Conservation (phyloP, 1,284 basidiomycete genomes). For the Austroboletus rostrupii region DNA sequence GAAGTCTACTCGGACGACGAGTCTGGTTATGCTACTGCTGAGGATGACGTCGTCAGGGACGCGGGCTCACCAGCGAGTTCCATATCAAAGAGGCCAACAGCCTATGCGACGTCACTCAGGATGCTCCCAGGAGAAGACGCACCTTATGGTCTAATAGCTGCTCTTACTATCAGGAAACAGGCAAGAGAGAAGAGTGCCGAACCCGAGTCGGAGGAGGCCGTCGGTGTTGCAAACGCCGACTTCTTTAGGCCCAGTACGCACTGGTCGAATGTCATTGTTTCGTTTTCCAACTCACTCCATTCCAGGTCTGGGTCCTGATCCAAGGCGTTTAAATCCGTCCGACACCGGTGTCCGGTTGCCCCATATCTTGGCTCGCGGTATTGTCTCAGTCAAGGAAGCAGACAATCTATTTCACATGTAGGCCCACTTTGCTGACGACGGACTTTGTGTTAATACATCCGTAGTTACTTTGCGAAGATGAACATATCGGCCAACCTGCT, state of each 20-base stretch:
- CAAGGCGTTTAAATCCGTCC: slow-evolving; percentile 28
- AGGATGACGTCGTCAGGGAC: slow-evolving; percentile 22
- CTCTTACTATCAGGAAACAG: slow-evolving; percentile 48
- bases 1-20: slow-evolving; percentile 33
- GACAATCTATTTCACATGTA: slow-evolving; percentile 79
- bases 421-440: slow-evolving; percentile 22
- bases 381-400: slow-evolving; percentile 69
- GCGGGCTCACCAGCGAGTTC: slow-evolving; percentile 24
- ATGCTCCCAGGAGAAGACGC: slow-evolving; percentile 56
- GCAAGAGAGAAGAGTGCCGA: slow-evolving; percentile 43
- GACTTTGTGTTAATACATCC: slow-evolving; percentile 4
- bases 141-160: slow-evolving; percentile 70
- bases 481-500: slow-evolving; percentile 68
- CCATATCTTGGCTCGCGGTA: slow-evolving; percentile 63
- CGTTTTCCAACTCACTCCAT: background rate
- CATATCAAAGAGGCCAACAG: slow-evolving; percentile 27
- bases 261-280: background rate
- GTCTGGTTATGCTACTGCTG: slow-evolving; percentile 35
- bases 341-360: slow-evolving; percentile 50
- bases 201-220: slow-evolving; percentile 40
- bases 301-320: slow-evolving; percentile 45
- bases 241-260: slow-evolving; percentile 65
- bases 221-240: slow-evolving; percentile 60
- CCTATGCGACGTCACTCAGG: slow-evolving; percentile 38
- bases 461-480: slow-evolving; percentile 72